phyloP scores from a whole-genome alignment of 2,329 filamentous ascomycete genomes.

The Fusarium illudens region DNA sequence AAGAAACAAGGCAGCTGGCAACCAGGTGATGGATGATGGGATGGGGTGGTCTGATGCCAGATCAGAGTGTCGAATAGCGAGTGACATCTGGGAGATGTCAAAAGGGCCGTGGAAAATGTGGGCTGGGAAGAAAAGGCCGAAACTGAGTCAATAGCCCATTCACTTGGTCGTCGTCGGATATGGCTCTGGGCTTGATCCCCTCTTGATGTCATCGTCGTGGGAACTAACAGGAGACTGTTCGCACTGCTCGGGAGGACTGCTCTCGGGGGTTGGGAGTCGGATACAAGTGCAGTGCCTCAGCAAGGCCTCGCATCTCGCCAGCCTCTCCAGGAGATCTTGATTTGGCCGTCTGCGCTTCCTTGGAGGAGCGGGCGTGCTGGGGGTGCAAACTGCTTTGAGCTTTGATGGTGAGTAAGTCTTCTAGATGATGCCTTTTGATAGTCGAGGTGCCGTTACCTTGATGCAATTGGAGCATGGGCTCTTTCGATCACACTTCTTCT shows the following conservation, averaged over 20 bases:
- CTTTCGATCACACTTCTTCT: constrained; percentile 47
- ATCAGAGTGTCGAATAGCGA: neutral
- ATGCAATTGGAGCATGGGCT: constrained; percentile 45
- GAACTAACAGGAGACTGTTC: constrained; percentile 14
- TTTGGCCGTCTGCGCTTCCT: constrained; percentile 43
- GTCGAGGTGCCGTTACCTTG: constrained; percentile 22
- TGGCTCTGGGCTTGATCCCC: constrained; percentile 5
- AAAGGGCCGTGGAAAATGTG: neutral
- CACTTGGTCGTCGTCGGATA: constrained; percentile 1
- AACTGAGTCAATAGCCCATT: neutral
- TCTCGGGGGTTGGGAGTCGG: constrained; percentile 27
- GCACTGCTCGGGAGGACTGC: constrained; percentile 14
- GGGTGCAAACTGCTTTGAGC: constrained; percentile 39
- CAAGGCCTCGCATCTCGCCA: constrained; percentile 39
- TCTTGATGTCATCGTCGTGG: constrained; percentile 17
- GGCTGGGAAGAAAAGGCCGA: neutral
- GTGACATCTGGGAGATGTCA: neutral
- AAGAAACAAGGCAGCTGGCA: neutral
- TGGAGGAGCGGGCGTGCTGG: constrained; percentile 42
- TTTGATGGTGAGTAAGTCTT: constrained; percentile 5
- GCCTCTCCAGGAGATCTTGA: constrained; percentile 41
- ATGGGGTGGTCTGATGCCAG: neutral
- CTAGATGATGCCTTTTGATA: neutral
- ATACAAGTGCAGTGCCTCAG: constrained; percentile 40
- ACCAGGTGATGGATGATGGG: neutral